Evolutionary conservation across 2,329 filamentous ascomycete species (phyloP), one percentile per base, ranked within the genome.

Genomic region (Mycocentrospora acerina): DNA sequence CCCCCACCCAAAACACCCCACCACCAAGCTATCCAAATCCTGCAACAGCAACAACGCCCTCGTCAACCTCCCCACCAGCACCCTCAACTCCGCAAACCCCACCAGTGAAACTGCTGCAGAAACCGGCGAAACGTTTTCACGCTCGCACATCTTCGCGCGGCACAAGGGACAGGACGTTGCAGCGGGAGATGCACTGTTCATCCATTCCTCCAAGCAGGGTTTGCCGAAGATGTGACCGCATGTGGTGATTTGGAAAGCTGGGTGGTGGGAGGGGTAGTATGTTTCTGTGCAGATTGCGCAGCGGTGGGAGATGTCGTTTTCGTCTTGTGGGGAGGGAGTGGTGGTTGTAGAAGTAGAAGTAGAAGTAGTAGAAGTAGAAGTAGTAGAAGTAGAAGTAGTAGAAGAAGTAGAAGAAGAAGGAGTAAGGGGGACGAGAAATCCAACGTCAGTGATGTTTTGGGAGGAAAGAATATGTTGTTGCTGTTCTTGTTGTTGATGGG

Each of bases 81-180:
- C 7, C 7, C 15, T 10, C 4, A 16, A 28, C 18, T 35, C 24
- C 3, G 17, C 10, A 1, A 13, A 4, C 2, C 2, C 12, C 5
- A 9, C 18, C 11, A 31, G 16, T 1, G 25, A 3, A 16, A 3
- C 10, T n/a, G 8, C 18, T 5, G 17, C 16, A n/a, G n/a, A n/a
- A n/a, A n/a, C n/a, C 14, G 40, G 45, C 4, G 14, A 40, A 12
- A 35, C 37, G 1, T 29, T 16, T 8, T 43, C 43, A 27, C 31
- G 42, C 35, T 37, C 26, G 24, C 44, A 53, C 4, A 50, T 19
- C 7, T 17, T n/a, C 7, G 29, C 19, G 3, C 46, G 49, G 31
- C 49, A 53, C 19, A 42, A 34, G 0, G 49, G 49, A 14, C 49
- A 53, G 2, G 34, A 24, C 17, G 45, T 53, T 4, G 44, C 40